These are phyloP conservation scores for Fagopyrum tataricum DNA, from an alignment of 148 eudicot species.

Conservation along the genomic window DNA sequence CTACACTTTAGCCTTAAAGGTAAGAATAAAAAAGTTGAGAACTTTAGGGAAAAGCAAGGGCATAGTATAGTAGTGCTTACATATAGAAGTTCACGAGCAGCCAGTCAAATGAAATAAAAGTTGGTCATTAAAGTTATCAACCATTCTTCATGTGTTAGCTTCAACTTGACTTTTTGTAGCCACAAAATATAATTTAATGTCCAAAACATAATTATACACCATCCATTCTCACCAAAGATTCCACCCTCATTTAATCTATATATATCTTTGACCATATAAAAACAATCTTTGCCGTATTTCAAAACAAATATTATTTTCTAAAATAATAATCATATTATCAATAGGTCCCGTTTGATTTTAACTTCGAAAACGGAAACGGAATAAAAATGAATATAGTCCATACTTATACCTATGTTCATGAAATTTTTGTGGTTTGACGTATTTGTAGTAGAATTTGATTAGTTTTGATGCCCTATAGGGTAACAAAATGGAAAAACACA, in stretches of 20 bases:
- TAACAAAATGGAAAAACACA: no score
- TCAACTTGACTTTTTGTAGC: not conserved
- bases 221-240: not conserved
- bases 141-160: not conserved
- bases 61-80: not conserved
- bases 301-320: no score
- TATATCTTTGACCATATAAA: no score
- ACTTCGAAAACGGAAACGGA: no score
- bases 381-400: no score
- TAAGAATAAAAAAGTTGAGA: not conserved
- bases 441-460: no score
- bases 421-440: no score
- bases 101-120: not conserved
- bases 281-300: no score
- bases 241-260: not conserved
- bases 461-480: no score
- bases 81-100: not conserved
- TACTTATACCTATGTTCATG: no score
- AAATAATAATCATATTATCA: no score
- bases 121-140: not conserved
- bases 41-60: not conserved
- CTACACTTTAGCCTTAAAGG: not conserved
- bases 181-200: not conserved
- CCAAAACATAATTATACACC: not conserved
- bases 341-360: no score